Conservation (phyloP, 768 basidiomycete genomes). For the Lactifluus piperatus region DNA sequence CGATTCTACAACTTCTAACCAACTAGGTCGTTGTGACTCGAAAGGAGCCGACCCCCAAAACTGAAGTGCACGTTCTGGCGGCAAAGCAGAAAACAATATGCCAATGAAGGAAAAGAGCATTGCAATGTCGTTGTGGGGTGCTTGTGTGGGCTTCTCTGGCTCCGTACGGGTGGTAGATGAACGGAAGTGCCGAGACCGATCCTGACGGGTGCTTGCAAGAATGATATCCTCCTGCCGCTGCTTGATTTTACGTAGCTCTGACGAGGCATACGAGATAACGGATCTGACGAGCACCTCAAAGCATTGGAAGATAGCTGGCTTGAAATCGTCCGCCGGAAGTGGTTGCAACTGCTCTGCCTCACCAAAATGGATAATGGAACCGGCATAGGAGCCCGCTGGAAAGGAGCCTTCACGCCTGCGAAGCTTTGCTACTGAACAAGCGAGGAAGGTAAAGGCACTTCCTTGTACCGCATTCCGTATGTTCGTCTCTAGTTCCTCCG, state of each 20-base stretch:
- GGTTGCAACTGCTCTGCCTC: conserved; percentile 35
- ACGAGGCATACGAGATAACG: conserved; percentile 67
- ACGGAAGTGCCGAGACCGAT: conserved; percentile 46
- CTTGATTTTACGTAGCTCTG: conserved; percentile 78
- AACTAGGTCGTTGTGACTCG: conserved; percentile 36
- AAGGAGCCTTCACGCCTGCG: conserved; percentile 34
- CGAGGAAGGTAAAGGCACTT: conserved; percentile 69
- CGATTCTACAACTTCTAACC: conserved; percentile 53
- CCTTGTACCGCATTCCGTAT: conserved; percentile 80
- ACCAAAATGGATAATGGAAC: conserved; percentile 19
- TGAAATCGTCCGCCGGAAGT: conserved; percentile 41
- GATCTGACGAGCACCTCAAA: conserved; percentile 69
- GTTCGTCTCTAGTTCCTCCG: conserved; percentile 73
- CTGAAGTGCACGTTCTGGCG: conserved; percentile 69
- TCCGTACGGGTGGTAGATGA: conserved; percentile 28
- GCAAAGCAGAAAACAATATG: conserved; percentile 64
- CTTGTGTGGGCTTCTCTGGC: conserved; percentile 29
- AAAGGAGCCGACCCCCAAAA: conserved; percentile 65
- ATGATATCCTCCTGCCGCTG: conserved; percentile 82
- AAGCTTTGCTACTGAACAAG: conserved; percentile 48
- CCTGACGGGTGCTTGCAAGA: conserved; percentile 55
- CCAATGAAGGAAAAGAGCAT: conserved; percentile 79
- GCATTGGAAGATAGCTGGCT: conserved; percentile 43
- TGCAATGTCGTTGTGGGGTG: conserved; percentile 76
- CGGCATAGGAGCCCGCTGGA: conserved; percentile 25